These are phyloP conservation scores for Sarocladium kiliense DNA, from an alignment of 2,329 filamentous ascomycete genomes.

Conservation along the genomic window DNA sequence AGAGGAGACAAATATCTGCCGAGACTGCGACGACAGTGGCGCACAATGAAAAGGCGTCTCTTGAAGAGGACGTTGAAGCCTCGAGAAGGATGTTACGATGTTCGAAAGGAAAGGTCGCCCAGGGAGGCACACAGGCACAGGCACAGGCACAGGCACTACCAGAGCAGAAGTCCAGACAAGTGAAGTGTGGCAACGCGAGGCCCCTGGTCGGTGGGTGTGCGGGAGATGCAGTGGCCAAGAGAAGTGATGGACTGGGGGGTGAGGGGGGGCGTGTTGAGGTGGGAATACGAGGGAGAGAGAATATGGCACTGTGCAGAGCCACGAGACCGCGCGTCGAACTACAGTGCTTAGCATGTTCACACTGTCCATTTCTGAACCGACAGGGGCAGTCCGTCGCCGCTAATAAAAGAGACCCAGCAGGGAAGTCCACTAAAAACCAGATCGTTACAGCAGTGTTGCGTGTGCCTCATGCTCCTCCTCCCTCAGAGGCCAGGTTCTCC, in stretches of 20 bases:
- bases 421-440: neutral
- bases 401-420: neutral
- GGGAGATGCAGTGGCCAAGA: neutral
- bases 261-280: neutral
- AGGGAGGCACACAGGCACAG: constrained; percentile 1
- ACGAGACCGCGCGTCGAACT: neutral
- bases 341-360: neutral
- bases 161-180: neutral
- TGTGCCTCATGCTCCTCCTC: neutral
- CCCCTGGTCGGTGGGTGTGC: constrained; percentile 1
- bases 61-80: neutral
- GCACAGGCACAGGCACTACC: neutral
- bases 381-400: neutral
- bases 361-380: neutral
- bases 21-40: constrained; percentile 3
- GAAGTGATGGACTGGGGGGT: constrained; percentile 5
- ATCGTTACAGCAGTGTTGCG: constrained; percentile 7
- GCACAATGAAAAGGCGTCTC: neutral
- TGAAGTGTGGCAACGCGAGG: neutral
- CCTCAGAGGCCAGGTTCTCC: neutral
- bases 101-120: neutral
- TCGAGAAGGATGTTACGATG: neutral
- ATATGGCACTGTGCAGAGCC: neutral
- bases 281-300: constrained; percentile 3
- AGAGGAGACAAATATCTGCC: neutral